Conservation (phyloP, 2,329 filamentous ascomycete genomes). For the Trichoderma sp. region DNA sequence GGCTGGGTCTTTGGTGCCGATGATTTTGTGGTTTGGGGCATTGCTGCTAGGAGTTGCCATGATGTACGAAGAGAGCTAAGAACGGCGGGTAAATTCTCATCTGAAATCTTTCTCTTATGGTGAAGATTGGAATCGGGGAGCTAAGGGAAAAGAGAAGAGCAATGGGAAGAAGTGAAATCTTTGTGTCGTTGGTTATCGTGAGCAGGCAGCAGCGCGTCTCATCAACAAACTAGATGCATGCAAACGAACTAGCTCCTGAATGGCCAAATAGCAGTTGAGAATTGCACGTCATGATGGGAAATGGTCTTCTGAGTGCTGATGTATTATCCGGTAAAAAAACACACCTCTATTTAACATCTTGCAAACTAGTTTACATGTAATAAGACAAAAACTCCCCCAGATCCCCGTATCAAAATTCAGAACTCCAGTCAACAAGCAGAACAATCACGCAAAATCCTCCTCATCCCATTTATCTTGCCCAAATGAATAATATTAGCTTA, state of each 20-base stretch:
- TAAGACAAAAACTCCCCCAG: not conserved
- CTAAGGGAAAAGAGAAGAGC: fast-evolving
- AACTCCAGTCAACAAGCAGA: not conserved
- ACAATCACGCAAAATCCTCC: not conserved
- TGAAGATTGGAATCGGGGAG: not conserved
- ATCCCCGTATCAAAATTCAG: not conserved
- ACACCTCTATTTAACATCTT: not conserved
- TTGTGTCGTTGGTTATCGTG: not conserved
- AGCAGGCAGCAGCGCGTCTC: not conserved
- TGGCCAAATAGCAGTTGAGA: not conserved
- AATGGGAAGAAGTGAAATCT: not conserved
- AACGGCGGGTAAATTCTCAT: not conserved
- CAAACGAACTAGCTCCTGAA: not conserved
- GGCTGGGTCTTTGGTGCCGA: constrained; percentile 3
- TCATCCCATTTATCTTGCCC: not conserved
- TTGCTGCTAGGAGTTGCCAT: not conserved
- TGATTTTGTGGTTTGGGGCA: not conserved
- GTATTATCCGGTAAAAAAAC: not conserved
- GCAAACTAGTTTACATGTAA: not conserved
- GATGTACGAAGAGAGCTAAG: not conserved
- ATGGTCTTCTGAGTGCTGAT: not conserved
- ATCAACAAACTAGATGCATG: not conserved
- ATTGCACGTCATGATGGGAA: not conserved
- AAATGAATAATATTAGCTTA: not conserved
- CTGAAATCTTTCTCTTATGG: not conserved